These are phyloP conservation scores for Bipolaris oryzae DNA, from an alignment of 2,329 filamentous ascomycete genomes.

Conservation along the genomic window DNA sequence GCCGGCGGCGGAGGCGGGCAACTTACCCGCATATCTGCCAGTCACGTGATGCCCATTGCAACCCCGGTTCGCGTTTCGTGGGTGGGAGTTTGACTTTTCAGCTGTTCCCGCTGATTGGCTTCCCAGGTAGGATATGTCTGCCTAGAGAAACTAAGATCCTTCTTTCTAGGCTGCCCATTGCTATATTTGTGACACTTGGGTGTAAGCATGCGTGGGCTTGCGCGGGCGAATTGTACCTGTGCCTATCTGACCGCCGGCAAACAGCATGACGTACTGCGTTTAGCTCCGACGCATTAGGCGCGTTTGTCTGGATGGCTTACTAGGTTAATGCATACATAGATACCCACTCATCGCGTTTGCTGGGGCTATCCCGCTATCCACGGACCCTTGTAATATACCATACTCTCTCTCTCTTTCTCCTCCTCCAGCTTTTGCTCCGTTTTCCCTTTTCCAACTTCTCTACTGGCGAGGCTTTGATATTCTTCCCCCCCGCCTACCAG, in stretches of 20 bases:
- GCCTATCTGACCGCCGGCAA: slow-evolving; percentile 7
- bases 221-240: not conserved
- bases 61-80: not conserved
- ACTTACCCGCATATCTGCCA: slow-evolving; percentile 17
- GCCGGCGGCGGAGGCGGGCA: slow-evolving; percentile 16
- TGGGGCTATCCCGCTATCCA: slow-evolving; percentile 1
- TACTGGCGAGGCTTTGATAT: not conserved
- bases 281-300: slow-evolving; percentile 26
- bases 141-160: not conserved
- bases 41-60: slow-evolving; percentile 25
- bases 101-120: slow-evolving; percentile 8
- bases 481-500: not conserved
- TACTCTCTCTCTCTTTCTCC: not conserved
- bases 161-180: not conserved
- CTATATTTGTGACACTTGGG: not conserved
- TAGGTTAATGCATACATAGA: slow-evolving; percentile 10
- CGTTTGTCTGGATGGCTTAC: slow-evolving; percentile 9
- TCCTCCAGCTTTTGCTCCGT: not conserved
- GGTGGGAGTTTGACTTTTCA: slow-evolving; percentile 10
- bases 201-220: too few species aligned
- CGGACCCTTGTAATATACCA: not conserved
- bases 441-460: not conserved
- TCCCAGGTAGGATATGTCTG: not conserved
- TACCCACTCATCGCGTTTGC: slow-evolving; percentile 7
- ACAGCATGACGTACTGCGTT: slow-evolving; percentile 26